phyloP scores from a whole-genome alignment of 1,284 basidiomycete species.

The Mycena sp. region DNA sequence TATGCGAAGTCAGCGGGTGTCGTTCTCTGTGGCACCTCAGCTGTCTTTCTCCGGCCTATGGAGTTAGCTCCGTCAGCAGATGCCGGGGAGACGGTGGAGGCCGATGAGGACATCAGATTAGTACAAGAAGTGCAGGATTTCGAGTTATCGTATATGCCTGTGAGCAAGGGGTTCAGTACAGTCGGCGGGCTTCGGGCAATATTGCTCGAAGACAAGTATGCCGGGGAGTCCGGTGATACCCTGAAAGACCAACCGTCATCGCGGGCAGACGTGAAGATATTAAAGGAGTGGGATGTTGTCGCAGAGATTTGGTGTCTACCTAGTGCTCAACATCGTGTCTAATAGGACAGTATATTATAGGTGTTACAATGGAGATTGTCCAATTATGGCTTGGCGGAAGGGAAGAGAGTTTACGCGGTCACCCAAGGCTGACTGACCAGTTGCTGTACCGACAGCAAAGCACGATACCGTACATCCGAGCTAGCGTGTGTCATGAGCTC shows the following conservation, averaged over 20 bases:
- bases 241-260: conserved; percentile 30
- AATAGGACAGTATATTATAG: conserved; percentile 18
- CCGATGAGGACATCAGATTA: conserved; percentile 32
- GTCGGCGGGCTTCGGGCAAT: conserved; percentile 74
- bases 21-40: conserved; percentile 64
- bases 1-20: conserved; percentile 43
- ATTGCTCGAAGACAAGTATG: conserved; percentile 62
- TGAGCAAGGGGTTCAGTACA: conserved; percentile 62
- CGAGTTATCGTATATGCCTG: conserved; percentile 65
- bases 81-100: conserved; percentile 33
- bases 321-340: conserved; percentile 12
- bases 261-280: conserved; percentile 38
- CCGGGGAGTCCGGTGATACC: conserved; percentile 36
- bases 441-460: conserved; percentile 85
- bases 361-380: conserved; percentile 23
- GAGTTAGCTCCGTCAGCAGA: conserved; percentile 41
- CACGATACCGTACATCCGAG: conserved; percentile 91
- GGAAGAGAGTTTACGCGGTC: conserved; percentile 40
- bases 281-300: conserved; percentile 76
- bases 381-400: conserved; percentile 20
- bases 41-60: conserved; percentile 54
- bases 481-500: conserved; percentile 92
- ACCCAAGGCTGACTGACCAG: conserved; percentile 86
- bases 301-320: conserved; percentile 67
- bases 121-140: conserved; percentile 63